Conservation (phyloP, 225 moss, liverwort and hornwort species). For the Lunularia cruciata region DNA sequence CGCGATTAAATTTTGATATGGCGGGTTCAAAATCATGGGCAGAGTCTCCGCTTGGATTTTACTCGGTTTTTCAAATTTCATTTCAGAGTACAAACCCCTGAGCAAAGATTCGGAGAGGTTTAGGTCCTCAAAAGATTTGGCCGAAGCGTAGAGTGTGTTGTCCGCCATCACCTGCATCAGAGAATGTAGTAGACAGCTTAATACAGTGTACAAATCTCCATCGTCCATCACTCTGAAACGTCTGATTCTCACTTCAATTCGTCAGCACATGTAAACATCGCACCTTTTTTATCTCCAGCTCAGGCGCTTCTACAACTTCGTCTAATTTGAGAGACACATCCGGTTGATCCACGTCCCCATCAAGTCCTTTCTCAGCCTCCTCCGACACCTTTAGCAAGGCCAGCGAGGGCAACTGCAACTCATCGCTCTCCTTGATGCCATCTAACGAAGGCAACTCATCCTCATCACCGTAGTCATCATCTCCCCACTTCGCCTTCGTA, state of each 20-base stretch:
- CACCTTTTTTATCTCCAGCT: constrained; percentile 56
- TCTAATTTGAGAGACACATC: constrained; percentile 53
- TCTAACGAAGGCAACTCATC: constrained; percentile 33
- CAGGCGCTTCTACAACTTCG: constrained; percentile 46
- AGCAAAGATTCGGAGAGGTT: constrained; percentile 63
- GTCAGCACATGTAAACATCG: background rate
- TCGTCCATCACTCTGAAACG: background rate
- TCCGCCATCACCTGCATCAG: constrained; percentile 65
- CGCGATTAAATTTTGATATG: constrained; percentile 81
- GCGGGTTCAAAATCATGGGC: constrained; percentile 84
- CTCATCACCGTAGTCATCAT: constrained; percentile 24
- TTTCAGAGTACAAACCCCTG: constrained; percentile 88
- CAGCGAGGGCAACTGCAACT: constrained; percentile 47
- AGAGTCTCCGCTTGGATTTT: constrained; percentile 93
- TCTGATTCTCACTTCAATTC: background rate
- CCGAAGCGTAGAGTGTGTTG: constrained; percentile 88
- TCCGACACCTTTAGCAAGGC: constrained; percentile 49
- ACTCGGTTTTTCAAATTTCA: constrained; percentile 97
- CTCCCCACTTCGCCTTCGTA: constrained; percentile 30
- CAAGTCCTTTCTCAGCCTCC: constrained; percentile 36
- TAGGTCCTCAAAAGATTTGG: constrained; percentile 78
- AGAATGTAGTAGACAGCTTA: background rate
- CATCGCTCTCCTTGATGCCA: constrained; percentile 51
- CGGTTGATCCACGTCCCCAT: constrained; percentile 56
- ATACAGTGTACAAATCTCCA: background rate